Conservation (phyloP, 1,284 basidiomycete species). For the Psilocybe mexicana region DNA sequence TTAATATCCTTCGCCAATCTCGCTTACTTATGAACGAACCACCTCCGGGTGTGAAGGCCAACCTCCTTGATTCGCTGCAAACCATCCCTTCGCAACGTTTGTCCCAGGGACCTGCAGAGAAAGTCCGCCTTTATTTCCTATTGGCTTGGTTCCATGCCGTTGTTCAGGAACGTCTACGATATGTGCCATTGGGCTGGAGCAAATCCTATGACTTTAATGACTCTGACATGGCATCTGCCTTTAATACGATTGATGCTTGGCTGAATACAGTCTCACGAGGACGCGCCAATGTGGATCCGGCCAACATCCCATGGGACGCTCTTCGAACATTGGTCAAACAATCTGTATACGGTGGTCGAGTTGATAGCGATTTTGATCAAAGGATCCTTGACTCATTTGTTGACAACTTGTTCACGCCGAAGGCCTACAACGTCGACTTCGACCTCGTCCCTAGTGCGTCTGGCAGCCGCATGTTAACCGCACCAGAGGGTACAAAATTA, state of each 20-base stretch:
- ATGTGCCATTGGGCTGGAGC: slow-evolving; percentile 94
- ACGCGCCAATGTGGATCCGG: slow-evolving; percentile 88
- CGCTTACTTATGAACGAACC: slow-evolving; percentile 97
- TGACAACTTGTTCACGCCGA: slow-evolving; percentile 82
- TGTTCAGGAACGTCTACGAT: slow-evolving; percentile 93
- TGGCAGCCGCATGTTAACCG: slow-evolving; percentile 59
- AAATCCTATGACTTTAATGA: slow-evolving; percentile 98
- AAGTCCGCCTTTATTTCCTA: slow-evolving; percentile 88
- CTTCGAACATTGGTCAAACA: slow-evolving; percentile 90
- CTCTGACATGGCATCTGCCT: slow-evolving; percentile 93
- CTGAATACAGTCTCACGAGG: slow-evolving; percentile 80
- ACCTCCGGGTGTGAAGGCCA: slow-evolving; percentile 93
- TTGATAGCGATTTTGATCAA: slow-evolving; percentile 95
- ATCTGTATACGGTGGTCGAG: slow-evolving; percentile 90
- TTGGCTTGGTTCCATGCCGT: slow-evolving; percentile 99
- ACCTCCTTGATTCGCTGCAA: slow-evolving; percentile 88
- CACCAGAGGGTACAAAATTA: slow-evolving; percentile 90
- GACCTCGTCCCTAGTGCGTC: slow-evolving; percentile 74
- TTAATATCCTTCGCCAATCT: slow-evolving; percentile 94
- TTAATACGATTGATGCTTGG: slow-evolving; percentile 91
- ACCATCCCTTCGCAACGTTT: slow-evolving; percentile 72
- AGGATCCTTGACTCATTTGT: slow-evolving; percentile 90
- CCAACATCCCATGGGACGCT: slow-evolving; percentile 90
- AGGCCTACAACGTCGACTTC: slow-evolving; percentile 91
- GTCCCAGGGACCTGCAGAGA: slow-evolving; percentile 86